Evolutionary conservation across 2,329 filamentous ascomycete genomes (phyloP).

Genomic region (Clonostachys rhizophaga): DNA sequence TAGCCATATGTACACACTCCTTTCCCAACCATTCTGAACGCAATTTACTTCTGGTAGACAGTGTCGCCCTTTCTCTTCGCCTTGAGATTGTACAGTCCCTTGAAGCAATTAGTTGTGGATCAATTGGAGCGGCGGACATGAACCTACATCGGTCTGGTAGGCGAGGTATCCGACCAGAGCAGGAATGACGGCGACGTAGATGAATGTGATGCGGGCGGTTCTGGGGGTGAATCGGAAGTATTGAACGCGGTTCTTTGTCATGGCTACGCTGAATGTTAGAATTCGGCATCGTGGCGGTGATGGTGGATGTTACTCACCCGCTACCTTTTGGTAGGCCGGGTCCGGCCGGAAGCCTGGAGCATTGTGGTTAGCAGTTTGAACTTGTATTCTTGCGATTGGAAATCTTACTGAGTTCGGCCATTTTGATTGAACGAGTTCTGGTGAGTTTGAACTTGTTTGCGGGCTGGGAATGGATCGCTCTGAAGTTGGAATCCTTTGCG

Average conservation of each 20-base stretch:
- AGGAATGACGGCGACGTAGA: conserved; percentile 73
- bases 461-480: background rate
- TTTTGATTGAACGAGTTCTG: conserved; percentile 18
- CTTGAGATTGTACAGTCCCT: conserved; percentile 85
- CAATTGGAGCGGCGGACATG: background rate
- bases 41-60: conserved; percentile 68
- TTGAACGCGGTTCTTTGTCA: conserved; percentile 81
- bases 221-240: conserved; percentile 92
- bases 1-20: conserved; percentile 34
- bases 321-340: conserved; percentile 33
- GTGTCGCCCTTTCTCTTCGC: conserved; percentile 86
- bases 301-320: conserved; percentile 14
- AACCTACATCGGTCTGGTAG: conserved; percentile 81
- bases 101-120: conserved; percentile 1
- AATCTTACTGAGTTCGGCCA: conserved; percentile 31
- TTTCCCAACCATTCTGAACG: conserved; percentile 4
- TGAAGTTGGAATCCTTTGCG: too few species aligned
- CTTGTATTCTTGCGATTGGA: background rate
- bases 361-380: conserved; percentile 14
- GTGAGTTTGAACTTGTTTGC: conserved; percentile 6
- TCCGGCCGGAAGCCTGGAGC: conserved; percentile 32
- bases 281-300: background rate
- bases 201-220: conserved; percentile 74
- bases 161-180: conserved; percentile 64
- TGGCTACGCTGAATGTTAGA: conserved; percentile 49